Base-by-base conservation (phyloP, 2,329 filamentous ascomycete genomes). In the Setomelanomma holmii region DNA sequence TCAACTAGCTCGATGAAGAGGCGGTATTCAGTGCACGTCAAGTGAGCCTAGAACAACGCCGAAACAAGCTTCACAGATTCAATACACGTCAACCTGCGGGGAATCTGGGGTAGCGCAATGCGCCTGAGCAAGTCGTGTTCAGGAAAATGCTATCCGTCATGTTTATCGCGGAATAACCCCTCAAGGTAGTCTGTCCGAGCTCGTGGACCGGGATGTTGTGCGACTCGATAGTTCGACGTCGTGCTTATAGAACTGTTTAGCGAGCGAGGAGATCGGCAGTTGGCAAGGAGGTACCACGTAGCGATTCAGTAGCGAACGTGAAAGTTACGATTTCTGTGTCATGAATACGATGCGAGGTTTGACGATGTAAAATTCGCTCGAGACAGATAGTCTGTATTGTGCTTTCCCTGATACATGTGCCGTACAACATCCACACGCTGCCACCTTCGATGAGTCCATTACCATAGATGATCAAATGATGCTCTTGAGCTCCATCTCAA, bases 211-310 rank as follows among this genome's bases (percentile, higher is more conserved):
- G 10, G 27, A 2, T 30, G 10, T 30, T 30, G 27, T 30, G 27
- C 27, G 27, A 30, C 27, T 30, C 27, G 27, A 30, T 14, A 30
- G 10, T 10, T 30, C 5, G 27, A 3, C 14, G 35, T 38, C 19
- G 10, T 38, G 35, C n/a, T 38, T 17, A 17, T 11, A 3, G 48
- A 54, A 34, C 50, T 38, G 35, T 8, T 38, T 17, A 17, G 10
- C 4, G 48, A 54, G 39, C 50, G 53, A 4, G 27, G 49, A 30
- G 39, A 45, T 5, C 39, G 35, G 4, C 40, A 45, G 17, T 4
- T 49, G 24, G 27, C n/a, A n/a, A n/a, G n/a, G n/a, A n/a, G n/a
- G n/a, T n/a, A n/a, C n/a, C n/a, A n/a, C n/a, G n/a, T n/a, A n/a
- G n/a, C n/a, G n/a, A n/a, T n/a, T n/a, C n/a, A n/a, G n/a, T n/a